phyloP scores from a whole-genome alignment of 306 rosid species.

The Pterocarpus macrocarpus region DNA sequence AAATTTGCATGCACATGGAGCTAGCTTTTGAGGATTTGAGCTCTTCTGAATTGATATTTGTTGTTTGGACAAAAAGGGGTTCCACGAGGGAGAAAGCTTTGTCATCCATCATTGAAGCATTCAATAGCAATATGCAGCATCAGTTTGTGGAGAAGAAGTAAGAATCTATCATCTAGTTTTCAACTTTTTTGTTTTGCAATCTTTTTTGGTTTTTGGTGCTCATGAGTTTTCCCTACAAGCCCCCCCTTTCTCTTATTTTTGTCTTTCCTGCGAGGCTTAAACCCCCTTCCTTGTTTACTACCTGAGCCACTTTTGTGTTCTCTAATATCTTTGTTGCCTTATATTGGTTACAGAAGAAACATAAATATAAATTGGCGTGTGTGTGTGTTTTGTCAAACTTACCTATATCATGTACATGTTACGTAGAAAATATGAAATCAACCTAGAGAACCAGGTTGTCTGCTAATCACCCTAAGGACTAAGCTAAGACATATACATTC shows the following conservation, averaged over 20 bases:
- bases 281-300: too few relatives aligned
- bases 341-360: not conserved
- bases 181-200: not conserved
- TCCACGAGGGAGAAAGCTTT: conserved; percentile 85
- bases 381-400: conserved; percentile 22
- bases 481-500: not conserved
- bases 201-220: not conserved
- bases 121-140: conserved; percentile 76
- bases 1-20: conserved; percentile 20
- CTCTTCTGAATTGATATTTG: not conserved
- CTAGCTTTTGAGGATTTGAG: not conserved
- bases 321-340: not conserved
- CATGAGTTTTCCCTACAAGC: not conserved
- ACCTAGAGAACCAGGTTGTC: conserved; percentile 9
- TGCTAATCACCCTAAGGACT: not conserved
- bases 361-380: not conserved
- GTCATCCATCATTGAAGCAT: conserved; percentile 67
- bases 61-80: conserved; percentile 65
- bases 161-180: conserved; percentile 34
- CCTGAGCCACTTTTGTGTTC: too few relatives aligned
- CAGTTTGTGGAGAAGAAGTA: conserved; percentile 88
- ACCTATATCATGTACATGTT: not conserved
- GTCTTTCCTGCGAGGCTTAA: too few relatives aligned
- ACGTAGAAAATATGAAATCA: not conserved
- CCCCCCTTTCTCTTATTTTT: too few relatives aligned